Percentiles rank a stretch among this genome's conserved stretches.
phyloP scores from a whole-genome alignment of 345 rosid genomes.

The Odontarrhena argentea region DNA sequence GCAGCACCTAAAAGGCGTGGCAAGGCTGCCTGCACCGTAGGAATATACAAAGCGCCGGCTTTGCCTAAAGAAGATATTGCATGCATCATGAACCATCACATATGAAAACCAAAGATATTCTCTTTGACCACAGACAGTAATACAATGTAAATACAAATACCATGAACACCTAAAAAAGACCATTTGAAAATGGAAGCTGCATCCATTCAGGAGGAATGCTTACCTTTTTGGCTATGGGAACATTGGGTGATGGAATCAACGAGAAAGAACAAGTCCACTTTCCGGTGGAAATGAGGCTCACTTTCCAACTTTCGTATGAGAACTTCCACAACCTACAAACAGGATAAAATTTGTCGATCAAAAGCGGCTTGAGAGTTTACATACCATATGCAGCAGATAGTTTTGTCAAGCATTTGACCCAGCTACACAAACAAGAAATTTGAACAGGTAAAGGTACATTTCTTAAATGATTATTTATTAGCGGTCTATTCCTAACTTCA shows the following conservation, averaged over 20 bases:
- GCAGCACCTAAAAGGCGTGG: constrained; percentile 96
- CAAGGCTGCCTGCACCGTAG: constrained; percentile 82
- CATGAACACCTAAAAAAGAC: not conserved
- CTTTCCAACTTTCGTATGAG: constrained; percentile 82
- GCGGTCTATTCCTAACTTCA: constrained; percentile 11
- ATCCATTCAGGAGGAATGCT: constrained; percentile 22
- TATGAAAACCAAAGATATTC: constrained; percentile 9
- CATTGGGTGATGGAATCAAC: constrained; percentile 95
- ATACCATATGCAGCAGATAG: constrained; percentile 19
- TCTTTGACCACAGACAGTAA: constrained; percentile 17
- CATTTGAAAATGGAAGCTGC: not conserved
- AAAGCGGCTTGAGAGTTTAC: not conserved
- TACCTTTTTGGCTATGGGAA: constrained; percentile 91
- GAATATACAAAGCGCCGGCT: constrained; percentile 85
- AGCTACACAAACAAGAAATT: constrained; percentile 1
- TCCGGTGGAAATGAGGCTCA: constrained; percentile 81
- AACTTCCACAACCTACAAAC: constrained; percentile 85
- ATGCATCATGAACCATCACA: constrained; percentile 23
- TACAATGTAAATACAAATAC: constrained; percentile 4
- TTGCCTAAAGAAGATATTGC: constrained; percentile 52
- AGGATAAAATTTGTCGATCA: not conserved
- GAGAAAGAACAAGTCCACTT: constrained; percentile 89
- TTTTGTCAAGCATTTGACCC: constrained; percentile 14
- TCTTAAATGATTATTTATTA: constrained; percentile 13
- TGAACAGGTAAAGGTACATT: constrained; percentile 19